Evolutionary conservation across 2,329 filamentous ascomycete species (phyloP).

Genomic region (Ustilaginoidea virens): DNA sequence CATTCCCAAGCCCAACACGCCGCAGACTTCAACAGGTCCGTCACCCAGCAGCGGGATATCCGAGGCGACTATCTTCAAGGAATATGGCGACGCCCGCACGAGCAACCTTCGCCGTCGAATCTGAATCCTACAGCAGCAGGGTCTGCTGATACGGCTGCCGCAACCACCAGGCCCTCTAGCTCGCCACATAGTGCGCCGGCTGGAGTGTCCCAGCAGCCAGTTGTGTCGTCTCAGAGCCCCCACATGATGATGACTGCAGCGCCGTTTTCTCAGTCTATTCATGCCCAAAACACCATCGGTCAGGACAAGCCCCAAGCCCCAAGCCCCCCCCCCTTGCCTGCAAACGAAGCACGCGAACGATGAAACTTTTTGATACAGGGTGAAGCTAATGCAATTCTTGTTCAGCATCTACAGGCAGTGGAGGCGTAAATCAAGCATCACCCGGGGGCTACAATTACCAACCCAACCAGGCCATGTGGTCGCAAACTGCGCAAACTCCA

Average conservation of each 20-base stretch:
- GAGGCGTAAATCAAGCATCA: conserved; percentile 32
- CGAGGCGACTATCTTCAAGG: conserved; percentile 67
- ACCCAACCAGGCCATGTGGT: conserved; percentile 45
- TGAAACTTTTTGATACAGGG: too few species aligned
- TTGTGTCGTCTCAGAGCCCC: conserved; percentile 45
- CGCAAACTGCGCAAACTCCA: conserved; percentile 48
- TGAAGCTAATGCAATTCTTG: too few species aligned
- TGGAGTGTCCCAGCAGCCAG: conserved; percentile 38
- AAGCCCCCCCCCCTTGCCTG: conserved; percentile 19
- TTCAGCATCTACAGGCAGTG: conserved; percentile 34
- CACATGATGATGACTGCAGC: conserved; percentile 51
- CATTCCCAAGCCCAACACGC: conserved; percentile 76
- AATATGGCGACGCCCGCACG: conserved; percentile 71
- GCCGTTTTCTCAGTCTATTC: conserved; percentile 55
- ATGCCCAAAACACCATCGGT: conserved; percentile 54
- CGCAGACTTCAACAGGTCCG: conserved; percentile 75
- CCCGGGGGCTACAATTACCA: conserved; percentile 52
- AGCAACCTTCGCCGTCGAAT: conserved; percentile 44
- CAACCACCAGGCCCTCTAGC: conserved; percentile 37
- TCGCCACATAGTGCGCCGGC: conserved; percentile 42
- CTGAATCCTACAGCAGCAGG: conserved; percentile 29
- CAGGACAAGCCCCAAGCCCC: conserved; percentile 35
- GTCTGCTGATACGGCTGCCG: conserved; percentile 25
- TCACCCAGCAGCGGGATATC: conserved; percentile 66
- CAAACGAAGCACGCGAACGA: too few species aligned